These are phyloP conservation scores for Lycium barbarum DNA, from an alignment of 257 asterid species.

Conservation along the genomic window DNA sequence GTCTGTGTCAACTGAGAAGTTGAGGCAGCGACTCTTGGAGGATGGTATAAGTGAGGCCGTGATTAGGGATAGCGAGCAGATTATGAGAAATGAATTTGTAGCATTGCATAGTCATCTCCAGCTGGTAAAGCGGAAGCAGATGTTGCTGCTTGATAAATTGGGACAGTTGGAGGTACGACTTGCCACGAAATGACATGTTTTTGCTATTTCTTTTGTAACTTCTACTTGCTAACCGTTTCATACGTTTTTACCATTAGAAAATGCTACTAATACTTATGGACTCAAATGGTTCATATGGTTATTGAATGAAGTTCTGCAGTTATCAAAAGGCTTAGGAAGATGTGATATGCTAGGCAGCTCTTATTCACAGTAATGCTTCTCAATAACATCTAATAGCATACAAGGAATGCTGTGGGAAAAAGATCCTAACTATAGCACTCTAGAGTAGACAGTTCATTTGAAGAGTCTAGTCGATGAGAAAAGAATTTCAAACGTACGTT, in stretches of 20 bases:
- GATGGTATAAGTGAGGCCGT: conserved; percentile 43
- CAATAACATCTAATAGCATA: background rate
- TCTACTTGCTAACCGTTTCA: background rate
- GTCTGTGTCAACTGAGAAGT: conserved; percentile 38
- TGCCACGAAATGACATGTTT: background rate
- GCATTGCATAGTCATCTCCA: conserved; percentile 32
- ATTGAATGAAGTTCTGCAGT: background rate
- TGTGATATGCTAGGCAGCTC: background rate
- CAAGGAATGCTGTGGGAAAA: background rate
- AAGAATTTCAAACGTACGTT: background rate
- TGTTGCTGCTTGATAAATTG: conserved; percentile 34
- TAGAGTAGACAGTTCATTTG: background rate
- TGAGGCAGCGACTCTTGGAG: conserved; percentile 39
- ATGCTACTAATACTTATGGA: background rate
- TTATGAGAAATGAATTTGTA: conserved; percentile 38
- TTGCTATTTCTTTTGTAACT: background rate
- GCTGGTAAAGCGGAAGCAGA: conserved; percentile 38
- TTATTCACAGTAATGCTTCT: background rate
- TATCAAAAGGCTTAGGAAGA: conserved; percentile 4
- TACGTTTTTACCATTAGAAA: background rate
- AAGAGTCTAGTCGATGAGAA: background rate
- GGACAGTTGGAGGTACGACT: conserved; percentile 44
- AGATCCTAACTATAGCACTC: background rate
- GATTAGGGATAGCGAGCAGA: conserved; percentile 39
- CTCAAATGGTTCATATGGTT: conserved; percentile 1